Base-by-base conservation (phyloP, 225 moss, liverwort and hornwort genomes). In the Bryoerythrophyllum caledonicum region DNA sequence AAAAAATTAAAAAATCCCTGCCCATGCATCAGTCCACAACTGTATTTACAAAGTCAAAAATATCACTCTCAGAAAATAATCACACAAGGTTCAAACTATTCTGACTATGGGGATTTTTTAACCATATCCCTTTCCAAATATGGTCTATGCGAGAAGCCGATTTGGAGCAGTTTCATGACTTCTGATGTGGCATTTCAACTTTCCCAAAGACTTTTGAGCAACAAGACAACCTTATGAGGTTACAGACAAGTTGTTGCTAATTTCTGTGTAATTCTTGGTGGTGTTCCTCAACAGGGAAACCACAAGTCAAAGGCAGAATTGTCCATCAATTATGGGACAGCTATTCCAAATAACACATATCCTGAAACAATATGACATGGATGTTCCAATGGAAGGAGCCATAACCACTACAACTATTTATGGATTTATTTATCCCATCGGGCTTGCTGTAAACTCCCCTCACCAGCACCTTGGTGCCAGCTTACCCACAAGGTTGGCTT, bases 321-420 rank as follows among this genome's bases (percentile, higher is more conserved):
- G 55, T 55, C 25, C 15, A 27, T 55, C 40, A 14, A 20, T 4
- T 40, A 28, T 14, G 26, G 15, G 65, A 65, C 74, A 74, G 55
- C 55, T 55, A 52, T 25, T 25, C 19, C 5, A 53, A 25, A 12
- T 1, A 64, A 65, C 64, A 49, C 52, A 65, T 65, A 26, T 53
- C 26, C 27, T 65, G 74, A 41, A 74, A 55, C 55, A 56, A 35
- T n/a, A 52, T 25, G 37, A 62, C 63, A 38, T n/a, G 0, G 28
- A 7, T 65, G 74, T 65, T 41, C 65, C 65, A 74, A 41, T 27
- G 20, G 40, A 40, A 40, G 74, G 14, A 21, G 27, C 55, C 64
- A 65, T 28, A 65, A 65, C 74, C n/a, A 55, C 40, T 34, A 25
- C 24, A 5, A 0, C 41, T 38, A 55, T 65, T 27, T 28, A 27